Percentiles rank a stretch among this genome's conserved stretches.
Conservation (phyloP, 2,329 filamentous ascomycete genomes). For the Orbilia brochopaga region DNA sequence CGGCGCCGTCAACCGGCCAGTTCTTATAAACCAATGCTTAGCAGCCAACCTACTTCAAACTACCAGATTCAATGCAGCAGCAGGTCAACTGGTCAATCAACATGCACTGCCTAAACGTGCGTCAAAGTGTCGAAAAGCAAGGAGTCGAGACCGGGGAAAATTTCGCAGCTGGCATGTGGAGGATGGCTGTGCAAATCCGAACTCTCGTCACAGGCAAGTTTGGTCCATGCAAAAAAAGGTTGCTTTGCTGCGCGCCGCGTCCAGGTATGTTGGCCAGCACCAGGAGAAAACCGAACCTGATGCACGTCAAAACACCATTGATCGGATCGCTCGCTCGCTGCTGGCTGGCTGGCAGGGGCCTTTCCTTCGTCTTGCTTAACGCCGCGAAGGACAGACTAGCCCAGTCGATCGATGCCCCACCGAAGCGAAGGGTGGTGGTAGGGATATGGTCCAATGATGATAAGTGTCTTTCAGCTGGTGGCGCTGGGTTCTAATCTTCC, state of each 20-base stretch:
- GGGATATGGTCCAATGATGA: conserved; percentile 6
- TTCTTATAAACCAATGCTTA: no score
- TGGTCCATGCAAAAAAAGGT: conserved; percentile 3
- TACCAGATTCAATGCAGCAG: no score
- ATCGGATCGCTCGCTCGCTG: conserved; percentile 22
- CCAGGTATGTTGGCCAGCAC: conserved; percentile 15
- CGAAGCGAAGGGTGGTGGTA: conserved; percentile 1
- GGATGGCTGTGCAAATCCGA: conserved; percentile 13
- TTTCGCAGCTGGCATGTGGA: conserved; percentile 29
- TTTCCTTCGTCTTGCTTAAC: conserved; percentile 39
- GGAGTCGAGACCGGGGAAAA: conserved; percentile 33
- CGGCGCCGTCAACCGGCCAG: background rate
- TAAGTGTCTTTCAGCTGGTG: conserved; percentile 29
- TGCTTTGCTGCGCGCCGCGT: background rate
- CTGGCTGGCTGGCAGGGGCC: conserved; percentile 18
- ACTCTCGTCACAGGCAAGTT: no score
- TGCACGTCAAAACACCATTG: conserved; percentile 45
- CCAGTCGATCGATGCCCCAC: background rate
- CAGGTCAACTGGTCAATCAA: no score
- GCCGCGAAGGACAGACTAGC: conserved; percentile 21
- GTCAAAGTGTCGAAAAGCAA: no score
- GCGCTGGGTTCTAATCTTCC: conserved; percentile 23
- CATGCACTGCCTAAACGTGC: no score
- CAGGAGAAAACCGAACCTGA: conserved; percentile 26
- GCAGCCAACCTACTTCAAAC: no score